Evolutionary conservation across 805 yeast species (phyloP).

Genomic region (Cephaloascus fragrans): DNA sequence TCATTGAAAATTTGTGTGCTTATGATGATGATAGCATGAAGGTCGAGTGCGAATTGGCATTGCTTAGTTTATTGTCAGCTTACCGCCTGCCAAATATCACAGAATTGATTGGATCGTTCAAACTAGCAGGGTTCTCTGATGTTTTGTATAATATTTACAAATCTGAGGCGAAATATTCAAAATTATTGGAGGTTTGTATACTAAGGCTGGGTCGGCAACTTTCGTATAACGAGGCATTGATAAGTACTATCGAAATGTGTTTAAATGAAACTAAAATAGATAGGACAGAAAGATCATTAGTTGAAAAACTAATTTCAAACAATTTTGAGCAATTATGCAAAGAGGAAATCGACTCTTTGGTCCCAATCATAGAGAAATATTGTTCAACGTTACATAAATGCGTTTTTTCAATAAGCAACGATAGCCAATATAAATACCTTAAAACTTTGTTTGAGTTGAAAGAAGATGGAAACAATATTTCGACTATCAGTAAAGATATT

Average conservation of each 20-base stretch:
- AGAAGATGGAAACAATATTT: slow-evolving; percentile 5
- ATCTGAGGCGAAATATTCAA: slow-evolving; percentile 39
- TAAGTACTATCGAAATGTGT: neutral
- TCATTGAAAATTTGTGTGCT: slow-evolving; percentile 42
- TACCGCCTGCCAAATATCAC: slow-evolving; percentile 51
- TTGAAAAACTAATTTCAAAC: slow-evolving; percentile 13
- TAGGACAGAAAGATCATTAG: slow-evolving; percentile 7
- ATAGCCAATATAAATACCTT: slow-evolving; percentile 21
- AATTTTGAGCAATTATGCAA: slow-evolving; percentile 14
- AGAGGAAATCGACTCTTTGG: slow-evolving; percentile 23
- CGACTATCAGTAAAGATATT: slow-evolving; percentile 3
- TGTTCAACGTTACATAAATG: slow-evolving; percentile 28
- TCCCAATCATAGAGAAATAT: slow-evolving; percentile 21
- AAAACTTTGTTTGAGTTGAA: slow-evolving; percentile 14
- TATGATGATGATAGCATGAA: slow-evolving; percentile 20
- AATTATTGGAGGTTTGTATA: slow-evolving; percentile 48
- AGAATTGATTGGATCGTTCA: slow-evolving; percentile 38
- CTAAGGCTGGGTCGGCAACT: slow-evolving; percentile 4
- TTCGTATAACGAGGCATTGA: slow-evolving; percentile 1
- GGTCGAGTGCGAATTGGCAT: slow-evolving; percentile 65
- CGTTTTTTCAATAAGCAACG: slow-evolving; percentile 18
- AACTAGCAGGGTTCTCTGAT: slow-evolving; percentile 43
- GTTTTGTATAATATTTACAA: slow-evolving; percentile 52
- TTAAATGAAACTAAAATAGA: slow-evolving; percentile 3
- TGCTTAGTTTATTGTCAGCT: slow-evolving; percentile 59